Base-by-base conservation (phyloP, 2,329 filamentous ascomycete genomes). In the Reticulascus tulasneorum region DNA sequence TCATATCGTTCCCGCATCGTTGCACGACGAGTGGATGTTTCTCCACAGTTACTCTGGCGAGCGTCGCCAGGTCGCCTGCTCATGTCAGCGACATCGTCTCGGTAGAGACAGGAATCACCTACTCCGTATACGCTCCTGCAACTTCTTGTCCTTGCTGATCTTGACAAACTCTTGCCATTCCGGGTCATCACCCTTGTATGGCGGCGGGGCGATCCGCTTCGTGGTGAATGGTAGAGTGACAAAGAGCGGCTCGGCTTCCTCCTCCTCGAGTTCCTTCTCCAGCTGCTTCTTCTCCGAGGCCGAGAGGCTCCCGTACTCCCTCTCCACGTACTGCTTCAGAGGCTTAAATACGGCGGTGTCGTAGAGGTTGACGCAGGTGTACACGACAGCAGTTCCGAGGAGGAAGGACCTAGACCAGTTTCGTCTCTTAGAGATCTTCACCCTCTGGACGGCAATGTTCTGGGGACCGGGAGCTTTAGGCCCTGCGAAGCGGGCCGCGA, bases 111-210 rank as follows among this genome's bases (percentile, higher is more conserved):
- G 11, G 15, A 16, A 11, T 17, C 25, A 9, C 41, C 20, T 33
- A 44, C 44, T 17, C 24, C 44, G 33, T 16, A 82, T 68, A 16
- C 61, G 53, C 13, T 67, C 50, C 17, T 74, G 59, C 9, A 71
- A 59, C 27, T 69, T 55, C 11, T 51, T 55, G 42, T 84, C 70
- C 44, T 69, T 69, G 42, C 69, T 75, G n/a, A 84, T 61, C 37
- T 70, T 71, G 12, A 79, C 51, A 45, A 81, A 85, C 31, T 67
- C 64, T 43, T 67, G 62, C 77, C 77, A 84, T 54, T 85, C 82
- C 4, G 79, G 79, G 46, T 82, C 78, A 18, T 61, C 63, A 33
- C 69, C 69, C 41, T 63, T 65, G 51, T 80, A 82, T 3, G 71
- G 72, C 20, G 58, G 52, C 20, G 69, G 65, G 12, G 65, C 59